Evolutionary conservation across 441 rosid genomes (phyloP).

Genomic region (Bocquillonia castaneifolia): DNA sequence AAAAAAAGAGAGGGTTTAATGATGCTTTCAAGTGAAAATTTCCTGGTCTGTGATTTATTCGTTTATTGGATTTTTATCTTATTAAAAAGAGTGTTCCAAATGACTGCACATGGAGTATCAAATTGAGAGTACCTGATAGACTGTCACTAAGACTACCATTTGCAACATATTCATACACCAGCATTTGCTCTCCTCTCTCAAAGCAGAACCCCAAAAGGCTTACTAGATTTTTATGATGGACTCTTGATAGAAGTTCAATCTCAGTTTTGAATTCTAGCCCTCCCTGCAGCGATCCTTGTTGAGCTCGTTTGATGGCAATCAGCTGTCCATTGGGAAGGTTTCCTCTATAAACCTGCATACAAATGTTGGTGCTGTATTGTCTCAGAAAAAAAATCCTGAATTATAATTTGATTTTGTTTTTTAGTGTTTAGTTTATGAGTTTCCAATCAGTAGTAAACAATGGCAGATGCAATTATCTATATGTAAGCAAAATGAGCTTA

Average conservation of each 20-base stretch:
- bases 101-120: neutral
- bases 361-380: neutral
- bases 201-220: constrained; percentile 70
- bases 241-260: constrained; percentile 85
- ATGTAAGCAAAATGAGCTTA: too few species aligned
- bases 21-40: neutral
- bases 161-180: constrained; percentile 65
- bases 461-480: too few species aligned
- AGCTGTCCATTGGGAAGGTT: constrained; percentile 52
- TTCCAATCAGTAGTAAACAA: too few species aligned
- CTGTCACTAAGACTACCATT: constrained; percentile 64
- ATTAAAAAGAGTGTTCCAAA: neutral
- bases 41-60: neutral
- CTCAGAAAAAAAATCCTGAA: neutral
- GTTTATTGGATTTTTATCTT: neutral
- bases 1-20: neutral
- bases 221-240: constrained; percentile 83
- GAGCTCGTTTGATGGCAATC: constrained; percentile 72
- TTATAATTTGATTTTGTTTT: neutral
- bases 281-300: constrained; percentile 81
- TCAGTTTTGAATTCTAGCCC: constrained; percentile 86
- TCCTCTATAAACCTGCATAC: constrained; percentile 68
- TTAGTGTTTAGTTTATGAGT: neutral
- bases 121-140: constrained; percentile 50
- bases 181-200: constrained; percentile 68